Percentiles rank a stretch among this genome's conserved stretches.
These are phyloP conservation scores for Rhododendron vialii DNA, from an alignment of 148 eudicot species.

Conservation along the genomic window DNA sequence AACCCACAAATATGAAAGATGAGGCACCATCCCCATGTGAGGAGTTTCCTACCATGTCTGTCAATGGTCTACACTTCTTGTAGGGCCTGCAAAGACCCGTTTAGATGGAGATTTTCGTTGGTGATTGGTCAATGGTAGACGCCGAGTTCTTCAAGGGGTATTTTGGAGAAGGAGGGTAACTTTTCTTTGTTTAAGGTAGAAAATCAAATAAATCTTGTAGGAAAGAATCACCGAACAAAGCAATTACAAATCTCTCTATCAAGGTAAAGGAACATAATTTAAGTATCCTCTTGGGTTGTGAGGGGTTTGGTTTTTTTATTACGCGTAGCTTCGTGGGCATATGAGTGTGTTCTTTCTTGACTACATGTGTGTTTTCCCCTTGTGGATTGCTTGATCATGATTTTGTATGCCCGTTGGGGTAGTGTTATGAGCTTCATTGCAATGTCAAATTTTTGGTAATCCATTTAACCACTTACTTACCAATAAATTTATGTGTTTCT, in stretches of 20 bases:
- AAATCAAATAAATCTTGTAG: background rate
- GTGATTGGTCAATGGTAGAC: background rate
- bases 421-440: background rate
- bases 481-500: background rate
- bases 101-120: background rate
- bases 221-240: background rate
- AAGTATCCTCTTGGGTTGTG: background rate
- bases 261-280: background rate
- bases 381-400: background rate
- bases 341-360: no score
- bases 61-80: background rate
- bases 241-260: background rate
- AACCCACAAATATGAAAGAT: background rate
- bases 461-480: background rate
- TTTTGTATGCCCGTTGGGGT: background rate
- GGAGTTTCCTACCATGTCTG: background rate
- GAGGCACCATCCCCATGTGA: background rate
- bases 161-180: background rate
- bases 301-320: background rate
- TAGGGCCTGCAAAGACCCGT: background rate
- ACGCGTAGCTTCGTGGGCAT: background rate
- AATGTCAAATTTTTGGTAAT: background rate
- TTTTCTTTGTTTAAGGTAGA: background rate
- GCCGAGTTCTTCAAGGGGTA: background rate
- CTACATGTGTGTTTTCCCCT: no score